A percentile compares a stretch with the other conserved stretches of the same genome.
Evolutionary conservation across 2,329 filamentous ascomycete species (phyloP).

Genomic region (Macroventuria anomochaeta): DNA sequence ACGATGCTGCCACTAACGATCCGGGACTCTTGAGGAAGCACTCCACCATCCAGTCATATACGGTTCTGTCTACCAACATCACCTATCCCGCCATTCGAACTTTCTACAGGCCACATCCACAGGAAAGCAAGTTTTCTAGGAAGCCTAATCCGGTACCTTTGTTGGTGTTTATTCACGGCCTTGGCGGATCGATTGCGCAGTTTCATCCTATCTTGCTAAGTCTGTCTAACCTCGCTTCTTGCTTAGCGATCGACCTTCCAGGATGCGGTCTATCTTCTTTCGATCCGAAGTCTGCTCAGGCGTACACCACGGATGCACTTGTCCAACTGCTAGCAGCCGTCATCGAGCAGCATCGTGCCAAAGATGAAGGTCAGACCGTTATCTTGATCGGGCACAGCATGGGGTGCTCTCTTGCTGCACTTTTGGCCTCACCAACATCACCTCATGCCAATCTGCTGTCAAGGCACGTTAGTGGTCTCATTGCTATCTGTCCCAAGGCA

Average conservation of each 20-base stretch:
- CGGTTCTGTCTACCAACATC: conserved; percentile 66
- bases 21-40: conserved; percentile 81
- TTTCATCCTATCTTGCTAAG: conserved; percentile 83
- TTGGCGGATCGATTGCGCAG: conserved; percentile 90
- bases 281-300: conserved; percentile 71
- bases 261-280: conserved; percentile 86
- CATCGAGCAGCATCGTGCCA: conserved; percentile 75
- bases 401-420: conserved; percentile 79
- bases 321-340: conserved; percentile 75
- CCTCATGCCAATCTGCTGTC: conserved; percentile 61
- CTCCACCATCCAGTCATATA: conserved; percentile 73
- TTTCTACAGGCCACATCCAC: conserved; percentile 82
- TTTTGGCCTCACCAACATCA: conserved; percentile 69
- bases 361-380: conserved; percentile 70
- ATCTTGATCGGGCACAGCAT: conserved; percentile 89
- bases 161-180: conserved; percentile 88
- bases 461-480: conserved; percentile 72
- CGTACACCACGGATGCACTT: conserved; percentile 79
- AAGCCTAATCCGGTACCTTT: conserved; percentile 78
- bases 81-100: conserved; percentile 79
- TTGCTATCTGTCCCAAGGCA: conserved; percentile 81
- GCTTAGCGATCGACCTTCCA: conserved; percentile 86
- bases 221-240: conserved; percentile 81
- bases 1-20: conserved; percentile 65
- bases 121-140: conserved; percentile 79